phyloP scores from a whole-genome alignment of 805 yeast genomes.

The Ogataea angusta region DNA sequence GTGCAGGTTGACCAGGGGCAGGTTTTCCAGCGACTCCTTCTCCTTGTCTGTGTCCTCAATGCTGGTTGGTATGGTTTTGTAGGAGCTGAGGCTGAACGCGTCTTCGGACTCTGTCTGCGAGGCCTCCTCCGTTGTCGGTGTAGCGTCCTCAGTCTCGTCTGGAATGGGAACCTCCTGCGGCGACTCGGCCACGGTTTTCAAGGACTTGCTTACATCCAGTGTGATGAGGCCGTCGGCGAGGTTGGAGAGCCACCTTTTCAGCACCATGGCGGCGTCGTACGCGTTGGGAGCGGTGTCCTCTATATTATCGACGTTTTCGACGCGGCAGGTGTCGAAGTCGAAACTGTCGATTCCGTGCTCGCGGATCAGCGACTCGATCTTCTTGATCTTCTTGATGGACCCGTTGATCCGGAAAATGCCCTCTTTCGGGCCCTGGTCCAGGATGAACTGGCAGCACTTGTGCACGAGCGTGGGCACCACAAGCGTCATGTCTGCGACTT shows the following conservation, averaged over 20 bases:
- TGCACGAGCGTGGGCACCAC: conserved; percentile 31
- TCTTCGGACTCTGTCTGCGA: conserved; percentile 14
- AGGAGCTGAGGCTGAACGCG: conserved; percentile 11
- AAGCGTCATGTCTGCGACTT: conserved; percentile 13
- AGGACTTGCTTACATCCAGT: conserved; percentile 18
- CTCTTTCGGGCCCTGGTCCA: conserved; percentile 25
- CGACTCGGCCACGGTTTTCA: conserved; percentile 14
- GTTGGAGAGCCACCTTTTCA: conserved; percentile 35
- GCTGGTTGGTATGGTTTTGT: conserved; percentile 6
- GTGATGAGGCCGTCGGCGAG: conserved; percentile 32
- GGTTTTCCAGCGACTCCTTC: conserved; percentile 10
- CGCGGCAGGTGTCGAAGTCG: conserved; percentile 16
- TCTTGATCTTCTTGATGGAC: conserved; percentile 32
- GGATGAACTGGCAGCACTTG: conserved; percentile 32
- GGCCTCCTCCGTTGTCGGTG: neutral
- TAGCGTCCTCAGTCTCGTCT: neutral
- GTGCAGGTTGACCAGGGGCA: conserved; percentile 32
- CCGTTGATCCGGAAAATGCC: conserved; percentile 39
- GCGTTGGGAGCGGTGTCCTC: conserved; percentile 21
- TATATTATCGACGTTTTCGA: conserved; percentile 14
- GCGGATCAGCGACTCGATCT: conserved; percentile 27
- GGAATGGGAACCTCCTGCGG: neutral
- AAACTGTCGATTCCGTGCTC: conserved; percentile 21
- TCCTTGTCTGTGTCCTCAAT: conserved; percentile 1
- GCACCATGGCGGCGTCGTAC: conserved; percentile 36